phyloP scores from a whole-genome alignment of 2,329 filamentous ascomycete genomes.

The Karstenula rhodostoma region DNA sequence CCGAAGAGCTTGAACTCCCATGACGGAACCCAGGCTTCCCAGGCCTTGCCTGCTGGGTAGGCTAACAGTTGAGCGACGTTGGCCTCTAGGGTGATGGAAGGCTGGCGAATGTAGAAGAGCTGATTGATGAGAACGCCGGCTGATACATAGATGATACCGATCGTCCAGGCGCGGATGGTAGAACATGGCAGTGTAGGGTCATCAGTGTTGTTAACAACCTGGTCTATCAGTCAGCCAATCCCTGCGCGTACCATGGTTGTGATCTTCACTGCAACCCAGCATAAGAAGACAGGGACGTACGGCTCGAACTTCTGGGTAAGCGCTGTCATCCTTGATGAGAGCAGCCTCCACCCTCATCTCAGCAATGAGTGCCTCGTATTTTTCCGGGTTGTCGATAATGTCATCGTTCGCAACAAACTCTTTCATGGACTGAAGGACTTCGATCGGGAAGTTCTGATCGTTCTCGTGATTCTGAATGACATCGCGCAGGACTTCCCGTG shows the following conservation, averaged over 20 bases:
- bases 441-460: slow-evolving; percentile 59
- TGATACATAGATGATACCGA: slow-evolving; percentile 15
- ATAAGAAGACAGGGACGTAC: not conserved
- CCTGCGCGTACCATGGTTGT: not conserved
- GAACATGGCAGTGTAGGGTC: slow-evolving; percentile 31
- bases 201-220: slow-evolving; percentile 19
- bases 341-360: slow-evolving; percentile 66
- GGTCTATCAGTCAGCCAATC: not conserved
- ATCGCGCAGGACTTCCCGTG: slow-evolving; percentile 21
- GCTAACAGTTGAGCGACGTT: slow-evolving; percentile 19
- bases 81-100: slow-evolving; percentile 12
- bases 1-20: slow-evolving; percentile 17
- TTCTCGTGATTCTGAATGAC: slow-evolving; percentile 55
- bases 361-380: slow-evolving; percentile 54
- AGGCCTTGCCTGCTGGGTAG: slow-evolving; percentile 15
- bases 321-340: slow-evolving; percentile 55
- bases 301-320: slow-evolving; percentile 26
- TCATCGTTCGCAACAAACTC: slow-evolving; percentile 56
- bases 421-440: slow-evolving; percentile 53
- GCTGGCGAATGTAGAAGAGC: slow-evolving; percentile 18
- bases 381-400: slow-evolving; percentile 41
- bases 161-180: slow-evolving; percentile 19
- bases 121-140: slow-evolving; percentile 40
- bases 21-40: slow-evolving; percentile 14
- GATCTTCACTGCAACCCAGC: not conserved